Conservation (phyloP, 345 rosid species). For the Hibiscus trionum region DNA sequence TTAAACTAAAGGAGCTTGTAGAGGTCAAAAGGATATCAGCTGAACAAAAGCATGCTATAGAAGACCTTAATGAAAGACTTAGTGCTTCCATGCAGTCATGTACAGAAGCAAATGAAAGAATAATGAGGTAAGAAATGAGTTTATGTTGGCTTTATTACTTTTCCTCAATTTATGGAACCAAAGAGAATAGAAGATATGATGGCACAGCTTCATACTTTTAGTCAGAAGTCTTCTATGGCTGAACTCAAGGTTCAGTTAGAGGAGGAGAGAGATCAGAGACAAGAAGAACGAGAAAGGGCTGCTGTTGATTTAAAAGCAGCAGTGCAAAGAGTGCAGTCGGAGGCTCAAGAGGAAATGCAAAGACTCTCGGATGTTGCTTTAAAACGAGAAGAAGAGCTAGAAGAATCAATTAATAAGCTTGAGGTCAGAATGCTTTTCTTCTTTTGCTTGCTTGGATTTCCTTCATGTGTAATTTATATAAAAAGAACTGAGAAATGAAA, state of each 20-base stretch:
- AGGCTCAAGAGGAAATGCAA: constrained; percentile 72
- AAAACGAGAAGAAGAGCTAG: constrained; percentile 64
- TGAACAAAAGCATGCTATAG: constrained; percentile 70
- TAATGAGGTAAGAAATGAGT: constrained; percentile 46
- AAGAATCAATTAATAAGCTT: constrained; percentile 72
- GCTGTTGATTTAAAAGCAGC: constrained; percentile 63
- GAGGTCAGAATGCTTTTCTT: constrained; percentile 38
- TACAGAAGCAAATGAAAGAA: constrained; percentile 74
- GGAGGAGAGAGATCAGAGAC: constrained; percentile 79
- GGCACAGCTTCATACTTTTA: constrained; percentile 22
- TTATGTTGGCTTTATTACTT: constrained; percentile 1
- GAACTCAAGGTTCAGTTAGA: constrained; percentile 67
- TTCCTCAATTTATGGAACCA: background rate
- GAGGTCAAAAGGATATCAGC: constrained; percentile 51
- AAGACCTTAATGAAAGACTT: constrained; percentile 75
- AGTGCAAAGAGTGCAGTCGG: constrained; percentile 64
- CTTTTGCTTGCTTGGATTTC: constrained; percentile 1
- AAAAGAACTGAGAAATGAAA: constrained; percentile 13
- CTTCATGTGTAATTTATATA: constrained; percentile 6
- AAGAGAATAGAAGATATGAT: background rate
- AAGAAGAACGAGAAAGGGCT: constrained; percentile 71
- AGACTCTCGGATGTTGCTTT: constrained; percentile 50
- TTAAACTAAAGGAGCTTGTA: constrained; percentile 49
- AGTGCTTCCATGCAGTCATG: constrained; percentile 71
- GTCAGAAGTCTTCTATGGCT: constrained; percentile 71